These are phyloP conservation scores for Harringtonia lauricola DNA, from an alignment of 2,329 filamentous ascomycete species.

Conservation along the genomic window DNA sequence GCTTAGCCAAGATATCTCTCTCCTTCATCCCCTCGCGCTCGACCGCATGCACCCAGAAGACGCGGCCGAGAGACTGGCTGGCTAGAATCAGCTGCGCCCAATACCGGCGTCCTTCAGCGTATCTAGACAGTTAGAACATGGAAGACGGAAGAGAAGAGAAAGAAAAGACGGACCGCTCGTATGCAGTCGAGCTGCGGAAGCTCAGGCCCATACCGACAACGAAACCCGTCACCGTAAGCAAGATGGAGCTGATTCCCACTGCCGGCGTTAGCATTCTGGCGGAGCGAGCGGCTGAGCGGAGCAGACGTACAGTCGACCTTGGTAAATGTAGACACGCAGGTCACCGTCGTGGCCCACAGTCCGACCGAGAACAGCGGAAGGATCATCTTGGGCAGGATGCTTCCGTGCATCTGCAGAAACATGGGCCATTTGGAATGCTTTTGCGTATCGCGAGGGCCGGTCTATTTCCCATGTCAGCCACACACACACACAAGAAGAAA, in stretches of 20 bases:
- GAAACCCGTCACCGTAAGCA: conserved; percentile 79
- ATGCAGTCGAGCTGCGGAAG: conserved; percentile 69
- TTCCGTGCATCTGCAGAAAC: conserved; percentile 68
- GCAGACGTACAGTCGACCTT: conserved; percentile 14
- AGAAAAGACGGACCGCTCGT: conserved; percentile 44
- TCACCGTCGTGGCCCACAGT: conserved; percentile 57
- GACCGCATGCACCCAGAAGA: conserved; percentile 70
- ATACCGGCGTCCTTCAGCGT: conserved; percentile 43
- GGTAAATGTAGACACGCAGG: conserved; percentile 19
- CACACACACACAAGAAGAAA: background rate
- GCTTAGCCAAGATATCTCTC: conserved; percentile 54
- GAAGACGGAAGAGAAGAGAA: background rate
- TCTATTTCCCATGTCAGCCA: conserved; percentile 15
- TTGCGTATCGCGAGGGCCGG: conserved; percentile 52
- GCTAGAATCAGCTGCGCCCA: conserved; percentile 51
- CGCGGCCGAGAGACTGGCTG: conserved; percentile 56
- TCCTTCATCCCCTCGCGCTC: conserved; percentile 51
- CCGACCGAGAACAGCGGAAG: conserved; percentile 54
- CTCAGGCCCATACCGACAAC: conserved; percentile 69
- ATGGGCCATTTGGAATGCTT: conserved; percentile 71
- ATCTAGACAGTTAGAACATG: conserved; percentile 14
- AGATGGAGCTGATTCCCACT: conserved; percentile 50
- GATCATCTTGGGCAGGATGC: conserved; percentile 61
- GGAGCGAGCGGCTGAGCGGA: too few species aligned
- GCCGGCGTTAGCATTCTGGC: background rate